Evolutionary conservation across 2,329 filamentous ascomycete species (phyloP).

Genomic region (Aspergillus clavatus): DNA sequence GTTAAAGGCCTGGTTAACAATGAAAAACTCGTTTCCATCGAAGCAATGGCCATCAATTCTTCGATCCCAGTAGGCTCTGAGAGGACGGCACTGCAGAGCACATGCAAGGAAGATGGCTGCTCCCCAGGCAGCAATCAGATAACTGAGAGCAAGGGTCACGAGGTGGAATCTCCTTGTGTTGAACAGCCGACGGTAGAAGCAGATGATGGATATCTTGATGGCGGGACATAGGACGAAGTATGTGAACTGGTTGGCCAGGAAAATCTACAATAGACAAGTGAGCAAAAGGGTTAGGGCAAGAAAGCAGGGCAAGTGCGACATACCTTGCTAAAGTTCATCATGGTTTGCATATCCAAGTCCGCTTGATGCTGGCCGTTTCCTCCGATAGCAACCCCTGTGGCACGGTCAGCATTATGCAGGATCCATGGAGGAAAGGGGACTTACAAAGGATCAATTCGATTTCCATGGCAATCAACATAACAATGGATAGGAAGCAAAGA

Average conservation of each 20-base stretch:
- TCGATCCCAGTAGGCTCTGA: slow-evolving; percentile 29
- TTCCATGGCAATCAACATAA: slow-evolving; percentile 27
- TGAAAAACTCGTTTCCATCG: slow-evolving; percentile 25
- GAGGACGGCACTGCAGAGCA: slow-evolving; percentile 28
- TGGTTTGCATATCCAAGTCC: slow-evolving; percentile 17
- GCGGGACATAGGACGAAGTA: slow-evolving; percentile 30
- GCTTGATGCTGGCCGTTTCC: slow-evolving; percentile 25
- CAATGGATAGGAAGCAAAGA: slow-evolving; percentile 23
- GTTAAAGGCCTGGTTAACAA: slow-evolving; percentile 33
- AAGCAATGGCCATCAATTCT: slow-evolving; percentile 25
- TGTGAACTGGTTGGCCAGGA: slow-evolving; percentile 33
- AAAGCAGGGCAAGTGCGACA: not conserved
- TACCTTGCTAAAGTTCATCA: slow-evolving; percentile 30
- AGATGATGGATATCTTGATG: slow-evolving; percentile 33
- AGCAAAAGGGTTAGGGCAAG: not conserved
- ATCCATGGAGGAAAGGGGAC: not conserved
- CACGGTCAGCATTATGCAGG: slow-evolving; percentile 8
- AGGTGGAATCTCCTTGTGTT: slow-evolving; percentile 26
- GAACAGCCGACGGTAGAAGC: slow-evolving; percentile 34
- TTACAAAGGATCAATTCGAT: slow-evolving; percentile 28
- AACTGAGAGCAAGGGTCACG: not conserved
- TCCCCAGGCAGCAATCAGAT: slow-evolving; percentile 26
- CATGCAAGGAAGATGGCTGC: slow-evolving; percentile 29
- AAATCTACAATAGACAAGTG: slow-evolving; percentile 22
- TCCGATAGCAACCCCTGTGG: slow-evolving; percentile 30